Evolutionary conservation across 2,329 filamentous ascomycete genomes (phyloP), one percentile per base, ranked within the genome.

Genomic region (Talaromyces sp.): DNA sequence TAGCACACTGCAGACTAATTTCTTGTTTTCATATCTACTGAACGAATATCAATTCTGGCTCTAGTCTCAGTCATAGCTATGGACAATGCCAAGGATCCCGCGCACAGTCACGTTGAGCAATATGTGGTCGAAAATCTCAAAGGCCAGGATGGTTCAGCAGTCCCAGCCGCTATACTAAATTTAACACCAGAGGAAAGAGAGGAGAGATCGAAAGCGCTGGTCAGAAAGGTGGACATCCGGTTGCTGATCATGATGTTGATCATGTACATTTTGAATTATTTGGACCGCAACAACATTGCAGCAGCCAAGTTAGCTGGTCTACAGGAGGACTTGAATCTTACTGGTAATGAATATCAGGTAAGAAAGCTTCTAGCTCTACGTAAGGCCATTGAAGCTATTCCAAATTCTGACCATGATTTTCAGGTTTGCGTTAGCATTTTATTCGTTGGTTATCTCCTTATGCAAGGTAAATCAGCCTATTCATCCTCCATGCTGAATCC

Each of bases 371-470:
- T 9, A 40, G 13, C 1, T n/a, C 35, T 11, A 24, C n/a, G 17
- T 30, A 20, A 16, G 22, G 9, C 8, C 7, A 35, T 32, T n/a
- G 44, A 19, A 42, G 19, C 50, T 3, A 46, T 22, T 10, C n/a
- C 13, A 20, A 41, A 10, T 4, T 17, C 41, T 44, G 27, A 44
- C 29, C 13, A 4, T 27, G 32, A 27, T 24, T 20, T 17, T 5
- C 61, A 79, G 62, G 77, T 75, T 7, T 70, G 67, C 36, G 67
- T 77, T 20, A 75, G 72, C 22, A 78, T 79, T 41, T 67, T 79
- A 11, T 78, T 77, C 52, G 83, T 86, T 14, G 84, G 84, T 13
- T 87, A 87, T 68, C 79, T 86, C 48, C 74, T 86, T 58, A 86
- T 86, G 82, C 84, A 86, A 71, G 77, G 65, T 65, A 55, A 49